A percentile compares a stretch with the other conserved stretches of the same genome.
phyloP scores from a whole-genome alignment of 2,329 filamentous ascomycete genomes.

The Trichoderma koningii region DNA sequence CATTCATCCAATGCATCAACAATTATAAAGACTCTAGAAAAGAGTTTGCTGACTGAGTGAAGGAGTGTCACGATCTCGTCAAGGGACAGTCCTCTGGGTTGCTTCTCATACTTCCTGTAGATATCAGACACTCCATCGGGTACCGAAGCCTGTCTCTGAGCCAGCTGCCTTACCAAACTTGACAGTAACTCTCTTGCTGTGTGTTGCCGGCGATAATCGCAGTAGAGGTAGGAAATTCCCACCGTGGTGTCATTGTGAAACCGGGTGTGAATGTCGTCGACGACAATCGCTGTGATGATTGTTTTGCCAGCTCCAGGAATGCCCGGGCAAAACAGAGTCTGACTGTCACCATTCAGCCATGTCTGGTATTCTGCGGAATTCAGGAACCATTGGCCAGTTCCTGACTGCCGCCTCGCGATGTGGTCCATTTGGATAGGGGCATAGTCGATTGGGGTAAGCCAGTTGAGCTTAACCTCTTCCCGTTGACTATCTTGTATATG shows the following conservation, averaged over 20 bases:
- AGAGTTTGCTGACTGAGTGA: too few relatives aligned
- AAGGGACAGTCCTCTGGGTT: too few relatives aligned
- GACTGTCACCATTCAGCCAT: slow-evolving; percentile 38
- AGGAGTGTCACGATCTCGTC: too few relatives aligned
- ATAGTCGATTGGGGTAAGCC: slow-evolving; percentile 45
- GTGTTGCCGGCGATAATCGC: background rate
- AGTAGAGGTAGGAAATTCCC: slow-evolving; percentile 11
- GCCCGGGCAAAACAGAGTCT: slow-evolving; percentile 35
- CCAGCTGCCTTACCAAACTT: slow-evolving; percentile 11
- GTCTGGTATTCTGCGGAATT: slow-evolving; percentile 39
- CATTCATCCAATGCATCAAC: too few relatives aligned
- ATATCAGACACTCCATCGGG: too few relatives aligned
- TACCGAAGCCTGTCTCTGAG: background rate
- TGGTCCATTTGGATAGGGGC: slow-evolving; percentile 44
- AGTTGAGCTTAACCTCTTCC: slow-evolving; percentile 36
- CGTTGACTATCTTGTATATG: background rate
- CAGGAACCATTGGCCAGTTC: slow-evolving; percentile 51
- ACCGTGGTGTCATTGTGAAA: too few relatives aligned
- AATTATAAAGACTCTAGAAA: too few relatives aligned
- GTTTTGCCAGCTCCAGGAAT: slow-evolving; percentile 54
- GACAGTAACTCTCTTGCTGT: background rate
- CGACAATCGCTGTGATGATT: slow-evolving; percentile 45
- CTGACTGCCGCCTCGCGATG: slow-evolving; percentile 39
- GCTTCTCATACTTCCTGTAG: too few relatives aligned
- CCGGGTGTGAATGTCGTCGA: slow-evolving; percentile 29